Evolutionary conservation across 306 rosid genomes (phyloP), one percentile per base, ranked within the genome.

Genomic region (Psophocarpus tetragonolobus): DNA sequence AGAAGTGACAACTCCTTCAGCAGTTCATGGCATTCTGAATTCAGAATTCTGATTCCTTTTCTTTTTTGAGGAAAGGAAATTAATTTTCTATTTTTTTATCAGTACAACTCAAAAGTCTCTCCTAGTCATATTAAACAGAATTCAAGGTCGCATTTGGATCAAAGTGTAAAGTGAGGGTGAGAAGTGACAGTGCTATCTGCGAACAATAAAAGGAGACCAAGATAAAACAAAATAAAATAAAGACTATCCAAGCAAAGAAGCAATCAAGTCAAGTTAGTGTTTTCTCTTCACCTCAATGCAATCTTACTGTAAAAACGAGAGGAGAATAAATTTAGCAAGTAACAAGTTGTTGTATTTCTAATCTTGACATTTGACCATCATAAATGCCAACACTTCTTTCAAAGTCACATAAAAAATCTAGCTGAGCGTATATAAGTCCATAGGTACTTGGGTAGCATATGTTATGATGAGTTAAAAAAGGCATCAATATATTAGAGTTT

Each of bases 71-170:
- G 23, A 7, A 70, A 21, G 5, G 3, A 72, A 36, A 23, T 54
- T n/a, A 73, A 20, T 20, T 53, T 50, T 48, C 48, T 51, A 50
- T 71, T 32, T 17, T 68, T 72, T 72, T 71, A 50, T 11, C 63
- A 71, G 64, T 50, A 2, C 7, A 50, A 51, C 3, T 33, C 10
- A 50, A 6, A 71, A 23, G 18, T 35, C 64, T 50, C 24, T 18
- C 21, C 32, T 18, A 50, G 14, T 50, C 27, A 15, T 27, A 15
- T 45, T 12, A 27, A 27, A 45, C 4, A 27, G 60, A 69, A 18
- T 47, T 69, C 11, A 20, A 44, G 23, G 63, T 51, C 33, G 65
- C 33, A 32, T 60, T 4, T 20, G 26, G 29, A 17, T n/a, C n/a
- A 15, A 7, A 42, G 12, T 24, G 15, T 8, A 64, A 64, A 18